phyloP scores from a whole-genome alignment of 257 asterid genomes.

The Solanum sitiens region DNA sequence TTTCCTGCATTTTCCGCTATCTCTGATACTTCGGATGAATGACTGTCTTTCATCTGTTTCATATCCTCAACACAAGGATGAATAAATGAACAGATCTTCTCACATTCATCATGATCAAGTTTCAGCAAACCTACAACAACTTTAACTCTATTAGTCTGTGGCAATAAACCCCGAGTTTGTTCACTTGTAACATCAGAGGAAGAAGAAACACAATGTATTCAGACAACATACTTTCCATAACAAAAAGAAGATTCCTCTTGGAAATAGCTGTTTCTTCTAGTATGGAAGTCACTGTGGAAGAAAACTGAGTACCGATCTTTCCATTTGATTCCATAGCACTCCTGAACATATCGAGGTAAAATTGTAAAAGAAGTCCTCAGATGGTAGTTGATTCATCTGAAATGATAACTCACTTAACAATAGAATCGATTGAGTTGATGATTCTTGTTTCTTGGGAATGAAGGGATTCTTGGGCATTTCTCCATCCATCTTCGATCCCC shows the following conservation, averaged over 20 bases:
- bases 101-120: conserved; percentile 23
- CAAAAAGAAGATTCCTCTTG: conserved; percentile 2
- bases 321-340: conserved; percentile 8
- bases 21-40: conserved; percentile 17
- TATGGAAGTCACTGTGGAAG: conserved; percentile 17
- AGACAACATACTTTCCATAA: conserved; percentile 19
- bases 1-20: conserved; percentile 28
- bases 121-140: conserved; percentile 15
- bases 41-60: conserved; percentile 15
- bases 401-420: conserved; percentile 21
- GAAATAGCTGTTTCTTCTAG: conserved; percentile 26
- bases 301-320: conserved; percentile 13
- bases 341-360: conserved; percentile 12
- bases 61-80: conserved; percentile 11
- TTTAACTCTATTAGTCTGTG: neutral
- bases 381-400: neutral
- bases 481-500: conserved; percentile 20
- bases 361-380: neutral
- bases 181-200: neutral
- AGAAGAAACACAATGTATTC: neutral
- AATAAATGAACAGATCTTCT: conserved; percentile 8
- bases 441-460: conserved; percentile 9
- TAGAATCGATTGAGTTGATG: conserved; percentile 15
- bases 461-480: conserved; percentile 24
- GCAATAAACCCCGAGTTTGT: neutral